phyloP scores from a whole-genome alignment of 306 rosid species.

The Corylus avellana region DNA sequence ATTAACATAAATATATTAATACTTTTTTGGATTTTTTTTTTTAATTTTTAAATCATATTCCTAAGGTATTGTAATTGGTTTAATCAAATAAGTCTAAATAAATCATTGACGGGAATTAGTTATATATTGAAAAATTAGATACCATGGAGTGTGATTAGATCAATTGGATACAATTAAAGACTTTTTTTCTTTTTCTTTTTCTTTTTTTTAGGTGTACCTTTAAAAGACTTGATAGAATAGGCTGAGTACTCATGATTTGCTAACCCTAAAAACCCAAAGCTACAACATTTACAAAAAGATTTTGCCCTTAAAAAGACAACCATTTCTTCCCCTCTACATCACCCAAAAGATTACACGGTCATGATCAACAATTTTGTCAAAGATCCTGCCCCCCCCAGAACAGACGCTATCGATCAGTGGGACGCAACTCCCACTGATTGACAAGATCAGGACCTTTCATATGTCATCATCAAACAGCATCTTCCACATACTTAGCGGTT shows the following conservation, averaged over 20 bases:
- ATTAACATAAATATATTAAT: too few relatives aligned
- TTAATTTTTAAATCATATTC: too few relatives aligned
- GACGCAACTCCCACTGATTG: conserved; percentile 4
- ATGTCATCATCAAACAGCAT: neutral
- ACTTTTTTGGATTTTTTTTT: too few relatives aligned
- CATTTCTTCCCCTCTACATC: neutral
- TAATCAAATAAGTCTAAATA: too few relatives aligned
- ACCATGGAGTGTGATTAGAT: too few relatives aligned
- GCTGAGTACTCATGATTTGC: neutral
- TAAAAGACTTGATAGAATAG: too few relatives aligned
- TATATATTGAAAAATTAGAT: too few relatives aligned
- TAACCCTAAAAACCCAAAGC: neutral
- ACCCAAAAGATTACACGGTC: conserved; percentile 6
- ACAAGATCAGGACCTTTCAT: conserved; percentile 24
- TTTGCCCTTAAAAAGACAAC: neutral
- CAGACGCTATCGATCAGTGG: neutral
- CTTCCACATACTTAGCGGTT: conserved; percentile 14
- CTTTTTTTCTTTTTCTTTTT: too few relatives aligned
- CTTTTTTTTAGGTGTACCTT: too few relatives aligned
- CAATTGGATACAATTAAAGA: too few relatives aligned
- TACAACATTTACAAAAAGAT: neutral
- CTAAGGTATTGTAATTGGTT: too few relatives aligned
- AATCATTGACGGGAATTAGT: too few relatives aligned
- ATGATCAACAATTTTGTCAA: conserved; percentile 3
- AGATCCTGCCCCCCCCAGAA: neutral